Evolutionary conservation across 768 basidiomycete species (phyloP), one percentile per base, ranked within the genome.

Genomic region (Hemileccinum impolitum): DNA sequence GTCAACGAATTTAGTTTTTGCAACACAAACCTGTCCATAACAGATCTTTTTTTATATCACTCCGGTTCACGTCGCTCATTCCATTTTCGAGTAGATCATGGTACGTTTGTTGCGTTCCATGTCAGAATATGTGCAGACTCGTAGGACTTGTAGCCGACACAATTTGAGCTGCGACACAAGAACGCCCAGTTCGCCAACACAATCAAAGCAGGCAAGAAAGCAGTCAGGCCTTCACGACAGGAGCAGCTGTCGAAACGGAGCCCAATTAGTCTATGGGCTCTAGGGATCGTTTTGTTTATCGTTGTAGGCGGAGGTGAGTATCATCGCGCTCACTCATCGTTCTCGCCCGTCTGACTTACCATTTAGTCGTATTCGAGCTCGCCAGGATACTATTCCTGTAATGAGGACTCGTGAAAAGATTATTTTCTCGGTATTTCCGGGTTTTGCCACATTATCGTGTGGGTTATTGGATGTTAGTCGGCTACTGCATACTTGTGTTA

Each of bases 181-280:
- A 93, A 91, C 67, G 78, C 77, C 49, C 85, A 90, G 70, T 93
- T 93, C 69, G 86, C 84, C 35, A 80, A 76, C 51, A 81, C 83
- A 52, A 84, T 80, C 54, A 81, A 79, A 54, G 68, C 78, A 32
- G 90, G 90, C 58, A 91, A 89, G 75, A 87, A 87, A 40, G 80
- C 86, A 2, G 76, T 79, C 51, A 84, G 86, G 55, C 74, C 75
- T 12, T 90, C 89, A 44, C 76, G 85, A 51, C 81, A 85, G 57
- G 87, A 92, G 50, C 75, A 74, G 55, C 70, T 87, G 32, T 75
- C 77, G 32, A 88, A 89, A 68, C 76, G 79, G 50, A 88, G 85
- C 59, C 88, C 90, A 13, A 60, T 92, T n/a, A 82, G 80, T 53
- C 59, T 84, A 5, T 87, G 84, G 83, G 86, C 85, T 32, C 70